Base-by-base conservation (phyloP, 2,329 filamentous ascomycete species). In the Fusarium proliferatum region DNA sequence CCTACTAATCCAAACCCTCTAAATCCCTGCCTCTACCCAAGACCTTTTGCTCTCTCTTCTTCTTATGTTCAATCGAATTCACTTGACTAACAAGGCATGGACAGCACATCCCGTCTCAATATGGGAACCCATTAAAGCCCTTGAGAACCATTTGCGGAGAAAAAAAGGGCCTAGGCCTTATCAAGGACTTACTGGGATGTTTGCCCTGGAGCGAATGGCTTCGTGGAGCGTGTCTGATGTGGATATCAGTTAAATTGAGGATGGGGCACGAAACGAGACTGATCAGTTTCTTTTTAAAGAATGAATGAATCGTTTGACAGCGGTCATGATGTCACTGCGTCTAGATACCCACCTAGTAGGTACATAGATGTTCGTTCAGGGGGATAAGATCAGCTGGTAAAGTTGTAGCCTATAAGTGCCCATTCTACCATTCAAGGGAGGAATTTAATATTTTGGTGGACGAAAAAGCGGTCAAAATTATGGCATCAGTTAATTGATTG, bases 171-270 rank as follows among this genome's bases (percentile, higher is more conserved):
- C 60, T 36, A 26, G 52, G 16, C 51, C 51, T 21, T 38, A 41
- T 43, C 42, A 42, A 48, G 36, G 34, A 41, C 28, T 28, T 58
- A 28, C 60, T 39, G 23, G 70, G 70, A 17, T 61, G 30, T 60
- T 64, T 57, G 17, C n/a, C 33, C 61, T 48, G 41, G 56, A 52
- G 48, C 68, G 71, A 72, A 74, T 74, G 41, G 59, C 68, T 58
- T 74, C 57, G 36, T 30, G 58, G 49, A 74, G 72, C 72, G 72
- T 74, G 72, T 74, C 71, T 71, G 21, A 33, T 71, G 68, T 74
- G 72, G 72, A 70, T 67, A 74, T 72, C 55, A 58, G 55, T 74
- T 74, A 67, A 67, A 74, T 74, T 74, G 61, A 71, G 49, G 52
- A 64, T 48, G 59, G 64, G 45, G 61, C 61, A 66, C 60, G 64